These are phyloP conservation scores for Boletus sp. DNA, from an alignment of 768 basidiomycete genomes.

Conservation along the genomic window DNA sequence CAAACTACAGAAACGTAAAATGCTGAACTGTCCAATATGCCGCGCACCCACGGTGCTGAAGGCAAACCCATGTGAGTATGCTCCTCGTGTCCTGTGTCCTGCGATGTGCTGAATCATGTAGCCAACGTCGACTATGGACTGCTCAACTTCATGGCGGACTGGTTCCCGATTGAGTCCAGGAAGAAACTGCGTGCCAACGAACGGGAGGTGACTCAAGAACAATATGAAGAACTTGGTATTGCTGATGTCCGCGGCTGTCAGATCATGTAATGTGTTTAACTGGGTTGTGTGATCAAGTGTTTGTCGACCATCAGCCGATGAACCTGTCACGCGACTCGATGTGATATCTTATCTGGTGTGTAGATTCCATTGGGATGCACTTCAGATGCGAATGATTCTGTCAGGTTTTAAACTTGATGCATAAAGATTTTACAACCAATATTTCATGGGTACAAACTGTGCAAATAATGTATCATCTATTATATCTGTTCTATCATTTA, in stretches of 20 bases:
- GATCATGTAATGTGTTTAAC: constrained; percentile 35
- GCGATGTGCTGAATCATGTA: constrained; percentile 24
- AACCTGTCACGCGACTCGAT: no score
- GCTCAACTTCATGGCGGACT: constrained; percentile 84
- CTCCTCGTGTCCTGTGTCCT: neutral
- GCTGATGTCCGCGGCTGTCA: constrained; percentile 33
- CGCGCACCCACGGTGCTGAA: constrained; percentile 71
- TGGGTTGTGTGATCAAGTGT: no score
- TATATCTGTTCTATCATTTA: no score
- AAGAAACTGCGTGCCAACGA: constrained; percentile 75
- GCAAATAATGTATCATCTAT: no score
- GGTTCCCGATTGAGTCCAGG: constrained; percentile 85
- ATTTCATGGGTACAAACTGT: no score
- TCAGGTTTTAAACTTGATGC: no score
- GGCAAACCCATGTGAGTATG: constrained; percentile 69
- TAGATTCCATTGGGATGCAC: no score
- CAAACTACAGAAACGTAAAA: constrained; percentile 85
- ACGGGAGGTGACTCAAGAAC: constrained; percentile 68
- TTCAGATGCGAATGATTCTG: no score
- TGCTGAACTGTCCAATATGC: constrained; percentile 82
- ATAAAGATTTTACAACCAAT: no score
- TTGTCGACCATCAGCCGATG: no score
- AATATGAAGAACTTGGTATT: constrained; percentile 64
- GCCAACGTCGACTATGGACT: constrained; percentile 80
- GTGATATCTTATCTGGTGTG: no score